Evolutionary conservation across 116 monocot genomes (phyloP), one percentile per base, ranked within the genome.

Genomic region (Dioscorea cayenensis): DNA sequence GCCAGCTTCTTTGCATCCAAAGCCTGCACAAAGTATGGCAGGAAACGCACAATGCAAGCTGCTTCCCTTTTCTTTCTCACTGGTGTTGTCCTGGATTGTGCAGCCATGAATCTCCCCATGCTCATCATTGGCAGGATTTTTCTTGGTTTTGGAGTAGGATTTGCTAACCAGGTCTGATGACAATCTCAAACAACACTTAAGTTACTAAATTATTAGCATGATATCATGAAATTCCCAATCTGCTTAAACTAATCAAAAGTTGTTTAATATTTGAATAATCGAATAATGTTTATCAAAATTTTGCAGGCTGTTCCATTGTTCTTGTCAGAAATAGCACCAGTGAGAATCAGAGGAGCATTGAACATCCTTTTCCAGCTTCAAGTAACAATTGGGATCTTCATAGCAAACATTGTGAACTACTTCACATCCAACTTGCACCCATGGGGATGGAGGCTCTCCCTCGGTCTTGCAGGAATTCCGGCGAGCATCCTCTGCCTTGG

Each of bases 391-490:
- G 86, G 86, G 4, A 86, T 86, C 77, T 68, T 86, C 38, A 63
- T 82, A 1, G 86, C 86, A 0, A 74, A 79, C 74, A 37, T 82
- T 3, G 82, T 86, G 25, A 86, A 86, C 67, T 86, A 77, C 43
- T 59, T 71, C 36, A 21, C 78, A 14, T 38, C 71, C 14, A 77
- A 77, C 35, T 6, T 86, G 7, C 77, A 80, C 63, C 80, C 83
- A 3, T 83, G 83, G 83, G 93, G 93, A 2, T 93, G 93, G 93
- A 36, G 93, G 14, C 65, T 89, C 2, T 83, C 94, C 0, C 80
- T 94, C 5, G 88, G 87, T 37, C 71, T 84, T 0, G 90, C 90
- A 1, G 90, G 78, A 10, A 72, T 84, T 0, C 94, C 90, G 0
- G 90, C 94, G 0, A 0, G 14, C 21, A 68, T 90, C 36, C 84